These are phyloP conservation scores for Vaccinium myrtillus DNA, from an alignment of 148 eudicot genomes.

Conservation along the genomic window DNA sequence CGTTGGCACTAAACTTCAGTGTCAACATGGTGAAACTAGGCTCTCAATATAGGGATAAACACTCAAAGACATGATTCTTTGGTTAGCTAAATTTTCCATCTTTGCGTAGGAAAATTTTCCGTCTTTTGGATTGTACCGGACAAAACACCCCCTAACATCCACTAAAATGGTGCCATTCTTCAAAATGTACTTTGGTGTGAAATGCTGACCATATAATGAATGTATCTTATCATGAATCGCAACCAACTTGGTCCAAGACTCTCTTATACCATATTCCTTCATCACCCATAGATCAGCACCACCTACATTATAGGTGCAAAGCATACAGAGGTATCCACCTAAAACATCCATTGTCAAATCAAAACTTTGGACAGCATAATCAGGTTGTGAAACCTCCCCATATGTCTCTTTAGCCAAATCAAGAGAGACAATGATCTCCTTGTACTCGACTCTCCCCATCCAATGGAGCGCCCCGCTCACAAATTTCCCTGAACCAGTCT, in stretches of 20 bases:
- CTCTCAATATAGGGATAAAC: not conserved
- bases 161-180: not conserved
- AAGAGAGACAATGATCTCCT: not conserved
- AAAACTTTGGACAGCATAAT: too few relatives aligned
- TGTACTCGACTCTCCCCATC: not conserved
- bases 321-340: not conserved
- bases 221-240: not conserved
- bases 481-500: not conserved
- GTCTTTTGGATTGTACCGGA: not conserved
- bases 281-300: not conserved
- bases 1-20: not conserved
- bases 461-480: not conserved
- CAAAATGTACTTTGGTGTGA: not conserved
- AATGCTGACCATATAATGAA: too few relatives aligned
- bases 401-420: not conserved
- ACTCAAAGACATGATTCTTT: not conserved
- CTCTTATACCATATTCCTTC: not conserved
- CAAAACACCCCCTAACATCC: too few relatives aligned
- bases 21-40: not conserved
- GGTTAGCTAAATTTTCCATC: too few relatives aligned
- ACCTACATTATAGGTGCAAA: too few relatives aligned
- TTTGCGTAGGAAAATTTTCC: not conserved
- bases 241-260: not conserved
- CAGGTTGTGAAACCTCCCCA: too few relatives aligned
- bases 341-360: not conserved